Percentiles rank a stretch among this genome's conserved stretches.
These are phyloP conservation scores for Microbotryum lychnidis-dioicae DNA, from an alignment of 1,284 basidiomycete genomes.

Conservation along the genomic window DNA sequence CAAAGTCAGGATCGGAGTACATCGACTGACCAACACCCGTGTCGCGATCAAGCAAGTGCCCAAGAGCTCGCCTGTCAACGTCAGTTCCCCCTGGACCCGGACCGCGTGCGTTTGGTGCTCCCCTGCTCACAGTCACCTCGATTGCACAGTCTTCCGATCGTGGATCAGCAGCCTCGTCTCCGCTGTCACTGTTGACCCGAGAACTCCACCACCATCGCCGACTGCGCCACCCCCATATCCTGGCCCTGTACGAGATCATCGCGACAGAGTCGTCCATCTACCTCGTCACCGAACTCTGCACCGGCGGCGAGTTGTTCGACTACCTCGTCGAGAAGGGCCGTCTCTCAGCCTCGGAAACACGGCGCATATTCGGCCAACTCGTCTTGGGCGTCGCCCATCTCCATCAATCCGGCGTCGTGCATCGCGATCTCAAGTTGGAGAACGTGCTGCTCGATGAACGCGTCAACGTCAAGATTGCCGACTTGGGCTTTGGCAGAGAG, in stretches of 20 bases:
- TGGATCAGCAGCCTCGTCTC: slow-evolving; percentile 8
- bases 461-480: slow-evolving; percentile 56
- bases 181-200: slow-evolving; percentile 62
- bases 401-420: slow-evolving; percentile 42
- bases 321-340: slow-evolving; percentile 43
- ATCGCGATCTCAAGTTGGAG: slow-evolving; percentile 50
- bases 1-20: slow-evolving; percentile 35
- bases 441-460: slow-evolving; percentile 44
- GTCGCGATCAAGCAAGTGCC: slow-evolving; percentile 98
- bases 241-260: slow-evolving; percentile 94
- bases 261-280: slow-evolving; percentile 91
- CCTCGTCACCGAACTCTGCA: slow-evolving; percentile 95
- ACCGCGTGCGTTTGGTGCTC: not conserved
- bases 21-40: slow-evolving; percentile 45
- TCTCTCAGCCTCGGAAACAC: slow-evolving; percentile 38
- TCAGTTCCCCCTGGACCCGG: too few relatives aligned
- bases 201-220: slow-evolving; percentile 98
- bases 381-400: slow-evolving; percentile 43
- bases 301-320: slow-evolving; percentile 59
- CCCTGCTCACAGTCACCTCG: not conserved
- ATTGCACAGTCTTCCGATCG: slow-evolving; percentile 8
- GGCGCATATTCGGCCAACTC: slow-evolving; percentile 42
- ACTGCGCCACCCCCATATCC: slow-evolving; percentile 87
- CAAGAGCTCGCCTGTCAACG: slow-evolving; percentile 61
- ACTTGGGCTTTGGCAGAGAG: slow-evolving; percentile 94